Conservation (phyloP, 208 protist genomes). For the Naegleria fowleri region DNA sequence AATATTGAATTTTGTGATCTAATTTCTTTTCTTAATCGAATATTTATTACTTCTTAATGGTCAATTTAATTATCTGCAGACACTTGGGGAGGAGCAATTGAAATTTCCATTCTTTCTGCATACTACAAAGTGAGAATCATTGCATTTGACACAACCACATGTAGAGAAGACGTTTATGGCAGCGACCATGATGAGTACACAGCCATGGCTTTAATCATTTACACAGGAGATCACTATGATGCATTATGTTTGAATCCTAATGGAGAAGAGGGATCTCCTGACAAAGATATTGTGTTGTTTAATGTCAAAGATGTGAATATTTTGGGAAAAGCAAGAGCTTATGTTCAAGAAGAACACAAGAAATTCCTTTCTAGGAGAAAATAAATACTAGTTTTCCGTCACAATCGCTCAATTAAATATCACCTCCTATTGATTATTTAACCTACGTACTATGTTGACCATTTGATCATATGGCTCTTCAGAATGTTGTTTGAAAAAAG, state of each 20-base stretch:
- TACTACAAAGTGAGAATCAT: constrained; percentile 78
- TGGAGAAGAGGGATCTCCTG: constrained; percentile 49
- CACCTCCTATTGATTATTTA: too few relatives aligned
- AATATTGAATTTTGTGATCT: background rate
- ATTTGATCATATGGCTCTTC: too few relatives aligned
- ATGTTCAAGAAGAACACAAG: constrained; percentile 64
- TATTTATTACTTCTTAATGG: too few relatives aligned
- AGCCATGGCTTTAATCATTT: constrained; percentile 73
- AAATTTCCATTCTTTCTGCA: constrained; percentile 73
- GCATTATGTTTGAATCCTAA: constrained; percentile 71
- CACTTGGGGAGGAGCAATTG: constrained; percentile 82
- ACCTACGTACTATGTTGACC: too few relatives aligned
- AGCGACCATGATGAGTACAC: constrained; percentile 61
- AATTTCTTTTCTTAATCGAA: too few relatives aligned
- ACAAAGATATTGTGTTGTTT: constrained; percentile 75
- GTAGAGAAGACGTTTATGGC: constrained; percentile 66
- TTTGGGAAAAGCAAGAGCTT: constrained; percentile 60
- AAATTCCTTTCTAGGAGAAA: background rate
- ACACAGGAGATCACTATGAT: constrained; percentile 87
- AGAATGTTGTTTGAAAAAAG: too few relatives aligned
- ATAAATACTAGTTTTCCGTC: background rate
- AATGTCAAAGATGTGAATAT: constrained; percentile 64
- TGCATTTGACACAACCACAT: constrained; percentile 70
- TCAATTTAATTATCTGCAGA: too few relatives aligned
- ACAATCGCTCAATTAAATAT: too few relatives aligned